Evolutionary conservation across 192 early-diverging fungal genomes (phyloP).

Genomic region (Ramicandelaber brevisporus): DNA sequence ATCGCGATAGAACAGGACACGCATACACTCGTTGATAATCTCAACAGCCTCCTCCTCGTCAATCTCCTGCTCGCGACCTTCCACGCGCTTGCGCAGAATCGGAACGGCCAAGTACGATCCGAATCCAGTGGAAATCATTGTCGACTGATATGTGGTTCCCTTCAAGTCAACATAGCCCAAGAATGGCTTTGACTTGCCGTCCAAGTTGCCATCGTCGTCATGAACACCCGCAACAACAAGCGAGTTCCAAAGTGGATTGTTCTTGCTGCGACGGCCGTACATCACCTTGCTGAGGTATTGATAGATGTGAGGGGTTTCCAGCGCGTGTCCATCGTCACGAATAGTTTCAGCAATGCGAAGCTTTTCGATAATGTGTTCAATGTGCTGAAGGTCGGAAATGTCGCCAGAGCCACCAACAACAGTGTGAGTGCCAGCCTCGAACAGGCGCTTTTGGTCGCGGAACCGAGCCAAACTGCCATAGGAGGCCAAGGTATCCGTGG

Average conservation of each 20-base stretch:
- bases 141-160: conserved; percentile 78
- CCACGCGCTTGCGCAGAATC: conserved; percentile 72
- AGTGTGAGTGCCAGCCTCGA: conserved; percentile 58
- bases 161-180: conserved; percentile 80
- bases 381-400: conserved; percentile 81
- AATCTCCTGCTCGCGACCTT: conserved; percentile 59
- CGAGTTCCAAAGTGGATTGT: conserved; percentile 91
- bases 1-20: conserved; percentile 87
- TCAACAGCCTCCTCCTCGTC: conserved; percentile 72
- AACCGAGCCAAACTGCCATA: conserved; percentile 85
- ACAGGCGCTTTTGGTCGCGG: conserved; percentile 64
- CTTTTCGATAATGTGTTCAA: conserved; percentile 56
- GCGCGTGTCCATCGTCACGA: conserved; percentile 64
- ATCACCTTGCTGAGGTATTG: conserved; percentile 75
- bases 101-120: conserved; percentile 77
- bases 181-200: conserved; percentile 27
- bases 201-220: conserved; percentile 42
- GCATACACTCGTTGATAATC: conserved; percentile 70
- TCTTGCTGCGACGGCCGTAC: conserved; percentile 69
- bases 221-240: conserved; percentile 71
- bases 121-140: conserved; percentile 85
- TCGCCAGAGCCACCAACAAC: conserved; percentile 79
- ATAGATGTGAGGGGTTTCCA: conserved; percentile 69
- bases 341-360: conserved; percentile 68
- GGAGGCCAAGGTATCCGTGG: conserved; percentile 82